phyloP scores from a whole-genome alignment of 345 rosid genomes.

The Erodium maritimum region DNA sequence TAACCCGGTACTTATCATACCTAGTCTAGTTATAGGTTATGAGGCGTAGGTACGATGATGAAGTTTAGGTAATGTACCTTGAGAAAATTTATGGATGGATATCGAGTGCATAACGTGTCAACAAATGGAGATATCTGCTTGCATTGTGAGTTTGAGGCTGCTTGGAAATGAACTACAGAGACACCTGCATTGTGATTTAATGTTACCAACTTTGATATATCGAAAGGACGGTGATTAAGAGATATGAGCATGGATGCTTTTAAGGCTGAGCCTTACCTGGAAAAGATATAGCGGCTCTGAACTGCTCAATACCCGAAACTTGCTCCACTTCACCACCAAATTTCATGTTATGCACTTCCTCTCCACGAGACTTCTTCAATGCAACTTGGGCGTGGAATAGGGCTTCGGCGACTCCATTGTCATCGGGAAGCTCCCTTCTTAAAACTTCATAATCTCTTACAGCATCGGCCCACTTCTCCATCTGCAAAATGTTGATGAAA shows the following conservation, averaged over 20 bases:
- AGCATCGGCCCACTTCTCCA: constrained; percentile 85
- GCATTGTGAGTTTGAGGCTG: constrained; percentile 59
- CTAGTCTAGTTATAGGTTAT: too few species aligned
- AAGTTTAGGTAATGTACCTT: constrained; percentile 35
- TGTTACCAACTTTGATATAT: too few species aligned
- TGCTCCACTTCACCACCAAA: constrained; percentile 96
- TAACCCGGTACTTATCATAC: background rate
- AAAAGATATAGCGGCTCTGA: constrained; percentile 64
- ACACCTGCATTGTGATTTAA: constrained; percentile 33
- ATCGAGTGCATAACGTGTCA: constrained; percentile 64
- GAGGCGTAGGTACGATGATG: too few species aligned
- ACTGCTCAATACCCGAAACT: constrained; percentile 54
- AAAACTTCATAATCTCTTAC: constrained; percentile 77
- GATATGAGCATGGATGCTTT: too few species aligned
- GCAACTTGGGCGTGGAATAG: constrained; percentile 92
- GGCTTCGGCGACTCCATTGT: constrained; percentile 75
- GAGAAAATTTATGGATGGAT: constrained; percentile 76
- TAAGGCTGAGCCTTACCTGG: constrained; percentile 33
- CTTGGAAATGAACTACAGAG: constrained; percentile 60
- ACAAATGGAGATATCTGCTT: constrained; percentile 70
- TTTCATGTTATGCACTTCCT: constrained; percentile 81
- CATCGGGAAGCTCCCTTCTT: constrained; percentile 66
- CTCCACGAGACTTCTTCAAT: constrained; percentile 83
- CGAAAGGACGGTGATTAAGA: too few species aligned
- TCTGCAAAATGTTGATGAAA: constrained; percentile 21